Base-by-base conservation (phyloP, 2,329 filamentous ascomycete species). In the Ilyonectria mors-panacis region DNA sequence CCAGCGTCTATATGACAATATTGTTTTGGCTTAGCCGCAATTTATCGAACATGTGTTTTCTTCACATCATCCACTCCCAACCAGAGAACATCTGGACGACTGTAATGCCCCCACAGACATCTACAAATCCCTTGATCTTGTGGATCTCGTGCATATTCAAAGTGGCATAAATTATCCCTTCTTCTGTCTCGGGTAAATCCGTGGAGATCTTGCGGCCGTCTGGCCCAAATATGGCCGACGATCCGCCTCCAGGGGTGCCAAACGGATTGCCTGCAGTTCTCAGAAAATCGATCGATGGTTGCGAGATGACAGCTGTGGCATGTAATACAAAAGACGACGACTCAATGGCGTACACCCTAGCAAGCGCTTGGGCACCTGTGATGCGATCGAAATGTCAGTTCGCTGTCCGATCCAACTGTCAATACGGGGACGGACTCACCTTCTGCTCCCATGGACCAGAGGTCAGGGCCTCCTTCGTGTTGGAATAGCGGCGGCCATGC, bases 401-500 rank as follows among this genome's bases (percentile, higher is more conserved):
- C n/a, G 6, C 8, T n/a, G n/a, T 5, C 19, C 19, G 4, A 17
- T 21, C 21, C 19, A 45, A 4, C 3, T 23, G 19, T 23, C 44
- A 23, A 45, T 21, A 12, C n/a, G 13, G 6, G 19, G 13, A 45
- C 2, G 13, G n/a, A 23, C 44, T 48, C 12, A 48, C 45, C 45
- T 15, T 28, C 45, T 15, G 21, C 21, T 2, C 21, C 45, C 45
- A 48, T 48, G 21, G 45, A 48, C 45, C 45, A 48, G 12, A 48
- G 45, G 13, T 48, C 45, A 15, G 45, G 19, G 15, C 45, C 45
- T 48, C 45, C 45, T 28, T 21, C 45, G 12, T 48, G 45, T 26
- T 48, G 12, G 45, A 48, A 48, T 8, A 48, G 45, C 4, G 45
- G 33, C 0, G 63, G 63, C 63, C 63, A 66, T 1, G 39, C 45